Evolutionary conservation across 2,329 filamentous ascomycete species (phyloP).

Genomic region (Phyllosticta citrichinensis): DNA sequence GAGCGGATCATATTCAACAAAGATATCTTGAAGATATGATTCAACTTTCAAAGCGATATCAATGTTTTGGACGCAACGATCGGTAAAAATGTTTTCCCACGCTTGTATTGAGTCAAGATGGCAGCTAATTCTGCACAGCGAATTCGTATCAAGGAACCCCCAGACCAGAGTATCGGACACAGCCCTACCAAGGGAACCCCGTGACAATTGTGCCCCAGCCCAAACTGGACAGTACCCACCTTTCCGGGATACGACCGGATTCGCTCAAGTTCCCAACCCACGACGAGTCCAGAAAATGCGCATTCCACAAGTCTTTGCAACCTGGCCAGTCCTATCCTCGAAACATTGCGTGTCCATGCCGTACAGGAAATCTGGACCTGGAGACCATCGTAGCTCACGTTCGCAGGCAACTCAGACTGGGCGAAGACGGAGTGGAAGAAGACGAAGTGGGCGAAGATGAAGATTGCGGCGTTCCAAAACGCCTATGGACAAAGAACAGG

Average conservation of each 20-base stretch:
- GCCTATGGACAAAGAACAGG: not conserved
- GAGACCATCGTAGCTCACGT: not conserved
- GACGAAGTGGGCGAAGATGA: not conserved
- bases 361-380: not conserved
- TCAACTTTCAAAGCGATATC: not conserved
- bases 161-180: no score
- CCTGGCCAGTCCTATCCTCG: no score
- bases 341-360: not conserved
- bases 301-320: no score
- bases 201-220: no score
- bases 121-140: not conserved
- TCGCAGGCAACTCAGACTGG: not conserved
- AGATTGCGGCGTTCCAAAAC: not conserved
- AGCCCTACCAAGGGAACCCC: no score
- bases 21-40: not conserved
- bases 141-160: not conserved
- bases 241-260: no score
- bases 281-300: not conserved
- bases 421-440: not conserved
- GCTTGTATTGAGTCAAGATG: not conserved
- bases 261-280: no score
- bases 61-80: not conserved
- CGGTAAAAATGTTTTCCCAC: not conserved
- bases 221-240: no score
- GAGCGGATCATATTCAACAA: not conserved